A percentile compares a stretch with the other conserved stretches of the same genome.
These are phyloP conservation scores for Heteromeles arbutifolia DNA, from an alignment of 306 rosid genomes.

Conservation along the genomic window DNA sequence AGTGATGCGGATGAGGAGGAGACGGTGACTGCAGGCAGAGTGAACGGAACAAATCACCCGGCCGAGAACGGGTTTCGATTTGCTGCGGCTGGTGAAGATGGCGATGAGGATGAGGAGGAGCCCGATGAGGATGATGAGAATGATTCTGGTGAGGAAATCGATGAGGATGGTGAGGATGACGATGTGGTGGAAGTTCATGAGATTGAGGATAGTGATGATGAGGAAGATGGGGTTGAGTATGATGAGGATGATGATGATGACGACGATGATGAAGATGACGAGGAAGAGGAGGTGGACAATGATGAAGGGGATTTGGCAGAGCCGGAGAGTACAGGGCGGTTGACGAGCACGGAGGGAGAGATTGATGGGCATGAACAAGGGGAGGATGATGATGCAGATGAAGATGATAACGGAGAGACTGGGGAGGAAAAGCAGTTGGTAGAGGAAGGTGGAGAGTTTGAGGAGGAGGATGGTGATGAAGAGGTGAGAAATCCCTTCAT, in stretches of 20 bases:
- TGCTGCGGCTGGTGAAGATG: conserved; percentile 38
- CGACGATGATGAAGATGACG: conserved; percentile 50
- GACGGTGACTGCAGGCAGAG: conserved; percentile 50
- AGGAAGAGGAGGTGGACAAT: conserved; percentile 79
- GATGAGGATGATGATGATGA: conserved; percentile 52
- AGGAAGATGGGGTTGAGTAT: conserved; percentile 65
- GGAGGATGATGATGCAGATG: conserved; percentile 78
- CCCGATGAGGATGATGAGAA: conserved; percentile 57
- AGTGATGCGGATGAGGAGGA: conserved; percentile 91
- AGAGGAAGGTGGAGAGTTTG: conserved; percentile 58
- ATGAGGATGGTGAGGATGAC: conserved; percentile 73
- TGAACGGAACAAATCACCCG: conserved; percentile 40
- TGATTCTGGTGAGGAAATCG: conserved; percentile 73
- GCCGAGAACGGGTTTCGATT: conserved; percentile 61
- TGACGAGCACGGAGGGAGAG: conserved; percentile 74
- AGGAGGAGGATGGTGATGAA: conserved; percentile 54
- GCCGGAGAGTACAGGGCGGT: conserved; percentile 56
- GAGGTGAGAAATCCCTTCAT: conserved; percentile 57
- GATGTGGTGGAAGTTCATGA: conserved; percentile 82
- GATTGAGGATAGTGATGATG: conserved; percentile 63
- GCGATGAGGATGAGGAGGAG: conserved; percentile 41
- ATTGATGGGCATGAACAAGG: conserved; percentile 94
- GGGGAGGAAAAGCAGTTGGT: conserved; percentile 56
- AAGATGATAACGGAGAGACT: conserved; percentile 80
- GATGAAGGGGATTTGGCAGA: conserved; percentile 62